These are phyloP conservation scores for Pyrenopolyporus hunteri DNA, from an alignment of 495 filamentous ascomycete genomes.

Conservation along the genomic window DNA sequence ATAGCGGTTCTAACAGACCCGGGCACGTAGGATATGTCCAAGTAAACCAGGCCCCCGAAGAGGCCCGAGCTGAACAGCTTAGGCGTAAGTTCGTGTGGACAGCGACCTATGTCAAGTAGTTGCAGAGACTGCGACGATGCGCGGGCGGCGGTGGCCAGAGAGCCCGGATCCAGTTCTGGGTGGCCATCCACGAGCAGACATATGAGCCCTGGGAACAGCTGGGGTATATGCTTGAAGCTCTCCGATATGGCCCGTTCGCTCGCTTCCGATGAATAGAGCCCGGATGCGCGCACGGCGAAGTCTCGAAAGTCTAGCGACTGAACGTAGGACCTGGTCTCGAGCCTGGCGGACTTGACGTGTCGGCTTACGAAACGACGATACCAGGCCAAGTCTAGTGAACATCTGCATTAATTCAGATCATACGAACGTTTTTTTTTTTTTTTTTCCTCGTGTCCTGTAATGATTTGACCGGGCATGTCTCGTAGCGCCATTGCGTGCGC, in stretches of 20 bases:
- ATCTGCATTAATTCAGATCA: neutral
- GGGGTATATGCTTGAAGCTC: slow-evolving; percentile 39
- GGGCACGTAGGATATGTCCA: slow-evolving; percentile 52
- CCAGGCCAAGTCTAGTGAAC: slow-evolving; percentile 46
- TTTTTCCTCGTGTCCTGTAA: too few species aligned
- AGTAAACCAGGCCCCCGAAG: slow-evolving; percentile 47
- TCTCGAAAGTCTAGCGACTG: slow-evolving; percentile 47
- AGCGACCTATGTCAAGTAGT: slow-evolving; percentile 46
- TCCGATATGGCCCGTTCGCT: slow-evolving; percentile 40
- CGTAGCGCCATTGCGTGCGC: too few species aligned
- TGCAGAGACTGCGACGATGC: slow-evolving; percentile 22
- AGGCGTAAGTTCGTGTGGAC: slow-evolving; percentile 40
- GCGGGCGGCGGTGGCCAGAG: slow-evolving; percentile 19
- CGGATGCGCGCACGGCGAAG: slow-evolving; percentile 41
- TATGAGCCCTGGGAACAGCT: slow-evolving; percentile 44
- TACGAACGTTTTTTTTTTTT: too few species aligned
- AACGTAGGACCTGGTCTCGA: slow-evolving; percentile 41
- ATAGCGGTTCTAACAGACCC: slow-evolving; percentile 41
- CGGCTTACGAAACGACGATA: slow-evolving; percentile 46
- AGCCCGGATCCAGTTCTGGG: slow-evolving; percentile 42
- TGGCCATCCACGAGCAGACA: slow-evolving; percentile 50
- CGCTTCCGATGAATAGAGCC: slow-evolving; percentile 42
- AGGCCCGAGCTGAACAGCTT: slow-evolving; percentile 41
- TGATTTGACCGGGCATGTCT: too few species aligned
- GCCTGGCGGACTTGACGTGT: slow-evolving; percentile 35